These are phyloP conservation scores for Penicillium sp. DNA, from an alignment of 2,329 filamentous ascomycete genomes.

Conservation along the genomic window DNA sequence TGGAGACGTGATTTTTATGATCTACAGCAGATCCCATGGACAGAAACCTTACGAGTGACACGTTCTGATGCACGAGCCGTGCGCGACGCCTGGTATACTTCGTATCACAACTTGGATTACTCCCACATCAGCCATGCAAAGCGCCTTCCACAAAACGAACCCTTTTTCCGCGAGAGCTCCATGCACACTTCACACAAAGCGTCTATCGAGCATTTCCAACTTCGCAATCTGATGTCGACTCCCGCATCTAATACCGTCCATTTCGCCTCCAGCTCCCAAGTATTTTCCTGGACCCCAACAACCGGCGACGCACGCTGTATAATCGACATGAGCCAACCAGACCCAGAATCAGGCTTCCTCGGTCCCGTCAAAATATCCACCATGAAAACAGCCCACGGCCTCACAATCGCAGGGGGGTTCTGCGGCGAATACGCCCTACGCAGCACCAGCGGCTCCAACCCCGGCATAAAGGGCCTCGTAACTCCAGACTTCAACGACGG, in stretches of 20 bases:
- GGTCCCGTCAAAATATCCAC: constrained; percentile 52
- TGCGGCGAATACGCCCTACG: constrained; percentile 57
- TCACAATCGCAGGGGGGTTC: constrained; percentile 58
- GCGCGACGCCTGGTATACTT: constrained; percentile 44
- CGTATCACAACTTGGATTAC: constrained; percentile 42
- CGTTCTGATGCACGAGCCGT: constrained; percentile 39
- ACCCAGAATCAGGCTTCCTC: constrained; percentile 38
- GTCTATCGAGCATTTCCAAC: constrained; percentile 58
- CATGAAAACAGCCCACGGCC: constrained; percentile 50
- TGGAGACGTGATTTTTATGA: constrained; percentile 36
- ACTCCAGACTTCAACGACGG: constrained; percentile 43
- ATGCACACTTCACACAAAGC: constrained; percentile 53
- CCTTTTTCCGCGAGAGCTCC: constrained; percentile 50
- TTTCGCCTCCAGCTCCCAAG: constrained; percentile 51
- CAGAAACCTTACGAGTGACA: constrained; percentile 36
- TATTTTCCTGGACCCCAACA: constrained; percentile 52
- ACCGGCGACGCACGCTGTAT: constrained; percentile 44
- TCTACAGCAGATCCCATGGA: constrained; percentile 46
- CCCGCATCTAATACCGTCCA: constrained; percentile 56
- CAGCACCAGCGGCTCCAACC: constrained; percentile 43
- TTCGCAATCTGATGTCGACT: constrained; percentile 58
- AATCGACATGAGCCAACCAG: constrained; percentile 51
- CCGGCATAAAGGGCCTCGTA: constrained; percentile 47
- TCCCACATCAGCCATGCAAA: constrained; percentile 26
- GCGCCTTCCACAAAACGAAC: constrained; percentile 42